Evolutionary conservation across 768 basidiomycete species (phyloP), one percentile per base, ranked within the genome.

Genomic region (Podaxis pistillaris): DNA sequence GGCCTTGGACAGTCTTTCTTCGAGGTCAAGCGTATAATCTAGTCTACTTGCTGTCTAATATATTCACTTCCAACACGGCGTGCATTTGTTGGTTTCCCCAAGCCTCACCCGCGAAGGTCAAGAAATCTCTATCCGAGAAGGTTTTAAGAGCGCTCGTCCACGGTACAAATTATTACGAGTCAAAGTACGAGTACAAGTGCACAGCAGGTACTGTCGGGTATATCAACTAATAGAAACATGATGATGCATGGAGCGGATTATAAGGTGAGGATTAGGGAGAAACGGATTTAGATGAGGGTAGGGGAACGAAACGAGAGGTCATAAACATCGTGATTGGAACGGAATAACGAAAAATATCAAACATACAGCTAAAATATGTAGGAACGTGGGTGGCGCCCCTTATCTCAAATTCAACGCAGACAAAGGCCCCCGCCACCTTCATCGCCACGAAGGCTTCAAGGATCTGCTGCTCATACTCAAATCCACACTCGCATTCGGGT

Each of bases 21-120:
- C 68, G 93, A 95, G 79, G 91, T 94, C 55, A 93, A 91, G 73
- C 86, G 94, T 73, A 89, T 93, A 68, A 89, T 94, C 75, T 92
- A 84, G 78, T 41, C 40, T 61, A 47, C 37, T 51, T 61, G 52
- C 57, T 72, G 71, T 71, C 69, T 50, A 44, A 46, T 58, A 61
- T 40, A 37, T 44, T 52, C 4, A 24, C 19, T 55, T 44, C 54
- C 40, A 36, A 54, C 12, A 9, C 19, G 46, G 22, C 36, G 50
- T 50, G 30, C 51, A 53, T 41, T 40, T 55, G 47, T 47, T 36
- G 24, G 49, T 30, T 36, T 24, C 12, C 55, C 61, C 36, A 28
- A 26, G 52, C 38, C 49, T 22, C 22, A 50, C 4, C 13, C 12
- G n/a, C 11, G 8, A 33, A 33, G 33, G 33, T 33, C 33, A 1